Evolutionary conservation across 1,284 basidiomycete genomes (phyloP), one percentile per base, ranked within the genome.

Genomic region (Coriolopsis trogii): DNA sequence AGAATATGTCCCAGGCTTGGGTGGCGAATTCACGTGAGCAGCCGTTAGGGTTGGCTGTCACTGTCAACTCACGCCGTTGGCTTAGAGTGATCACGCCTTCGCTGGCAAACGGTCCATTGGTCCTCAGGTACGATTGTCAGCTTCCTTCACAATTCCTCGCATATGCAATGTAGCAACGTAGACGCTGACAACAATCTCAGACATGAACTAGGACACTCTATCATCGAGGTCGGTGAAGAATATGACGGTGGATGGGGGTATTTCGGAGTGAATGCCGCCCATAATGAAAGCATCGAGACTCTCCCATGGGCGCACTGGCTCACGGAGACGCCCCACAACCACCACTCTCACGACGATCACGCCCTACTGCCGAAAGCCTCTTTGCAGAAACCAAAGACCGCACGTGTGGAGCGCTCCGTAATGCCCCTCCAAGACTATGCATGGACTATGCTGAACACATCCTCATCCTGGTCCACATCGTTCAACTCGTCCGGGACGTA

Each of bases 141-240:
- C n/a, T n/a, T n/a, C n/a, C n/a, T n/a, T n/a, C n/a, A n/a, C n/a
- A n/a, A n/a, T n/a, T n/a, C n/a, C n/a, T n/a, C n/a, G n/a, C n/a
- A n/a, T n/a, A n/a, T n/a, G n/a, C n/a, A n/a, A n/a, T n/a, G n/a
- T n/a, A n/a, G n/a, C n/a, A n/a, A n/a, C n/a, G n/a, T n/a, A n/a
- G n/a, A n/a, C n/a, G n/a, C n/a, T n/a, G n/a, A n/a, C n/a, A n/a
- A n/a, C n/a, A n/a, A n/a, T n/a, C 1, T 10, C 40, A 72, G 72
- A 7, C 91, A 93, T 63, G 91, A 93, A 68, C 81, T 94, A 2
- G 91, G 91, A 0, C 87, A 91, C 67, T 89, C 86, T n/a, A 81
- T 90, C 48, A 87, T 90, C 56, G 73, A 80, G 2, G 86, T 91
- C 6, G 91, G 91, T 6, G 91, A 93, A 69, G 91, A 93, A 71